Percentiles rank a stretch among this genome's conserved stretches.
Conservation (phyloP, 495 filamentous ascomycete genomes). For the Trichoderma erinaceum region DNA sequence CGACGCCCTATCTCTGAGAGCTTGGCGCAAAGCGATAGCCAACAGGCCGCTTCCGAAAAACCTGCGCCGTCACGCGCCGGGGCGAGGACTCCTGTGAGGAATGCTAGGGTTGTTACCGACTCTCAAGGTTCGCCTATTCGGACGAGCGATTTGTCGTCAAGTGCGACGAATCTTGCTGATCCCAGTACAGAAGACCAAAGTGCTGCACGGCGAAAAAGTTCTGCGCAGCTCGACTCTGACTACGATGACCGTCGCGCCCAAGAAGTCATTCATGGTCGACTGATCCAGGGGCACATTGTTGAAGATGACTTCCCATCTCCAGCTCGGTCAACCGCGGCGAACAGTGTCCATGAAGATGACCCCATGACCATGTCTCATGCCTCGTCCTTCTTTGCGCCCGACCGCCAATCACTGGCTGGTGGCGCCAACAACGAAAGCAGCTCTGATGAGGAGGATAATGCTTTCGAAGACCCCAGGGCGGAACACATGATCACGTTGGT, state of each 20-base stretch:
- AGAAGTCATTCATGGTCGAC: conserved; percentile 84
- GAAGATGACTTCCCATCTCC: conserved; percentile 87
- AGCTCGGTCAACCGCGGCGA: conserved; percentile 49
- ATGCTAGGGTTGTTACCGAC: conserved; percentile 23
- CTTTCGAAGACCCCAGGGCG: conserved; percentile 60
- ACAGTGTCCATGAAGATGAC: conserved; percentile 50
- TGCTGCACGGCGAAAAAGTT: conserved; percentile 17
- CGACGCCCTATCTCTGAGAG: conserved; percentile 25
- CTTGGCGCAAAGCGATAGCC: not conserved
- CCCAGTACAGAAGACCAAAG: conserved; percentile 26
- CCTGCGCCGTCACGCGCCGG: conserved; percentile 15
- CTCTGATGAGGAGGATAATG: conserved; percentile 85
- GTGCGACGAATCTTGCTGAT: conserved; percentile 18
- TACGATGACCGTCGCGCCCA: conserved; percentile 81
- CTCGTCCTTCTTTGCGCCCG: conserved; percentile 49
- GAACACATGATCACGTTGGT: conserved; percentile 96
- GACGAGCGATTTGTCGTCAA: conserved; percentile 26
- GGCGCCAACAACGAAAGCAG: conserved; percentile 70
- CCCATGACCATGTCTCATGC: conserved; percentile 51
- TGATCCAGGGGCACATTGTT: conserved; percentile 95
- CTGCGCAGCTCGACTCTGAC: conserved; percentile 44
- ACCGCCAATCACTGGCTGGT: conserved; percentile 68
- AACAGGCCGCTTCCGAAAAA: not conserved
- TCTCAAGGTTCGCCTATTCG: conserved; percentile 36
- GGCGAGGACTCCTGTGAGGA: conserved; percentile 23